Conservation (phyloP, 768 basidiomycete genomes). For the Roridomyces roridus region DNA sequence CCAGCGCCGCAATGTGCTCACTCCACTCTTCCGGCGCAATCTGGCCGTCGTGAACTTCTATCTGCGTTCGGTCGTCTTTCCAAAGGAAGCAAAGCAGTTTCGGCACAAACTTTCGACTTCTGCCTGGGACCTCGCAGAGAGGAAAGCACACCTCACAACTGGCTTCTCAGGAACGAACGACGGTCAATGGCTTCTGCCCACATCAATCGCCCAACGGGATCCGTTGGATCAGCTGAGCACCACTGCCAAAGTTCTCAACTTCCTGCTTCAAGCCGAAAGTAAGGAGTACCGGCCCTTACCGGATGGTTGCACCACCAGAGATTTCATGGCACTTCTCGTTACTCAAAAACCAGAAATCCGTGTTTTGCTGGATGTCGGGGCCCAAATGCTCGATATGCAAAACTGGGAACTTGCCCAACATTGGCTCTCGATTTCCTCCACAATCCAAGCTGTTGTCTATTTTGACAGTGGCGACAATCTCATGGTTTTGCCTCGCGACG, state of each 20-base stretch:
- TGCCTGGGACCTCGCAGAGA: conserved; percentile 47
- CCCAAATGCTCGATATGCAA: conserved; percentile 58
- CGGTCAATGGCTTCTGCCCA: conserved; percentile 43
- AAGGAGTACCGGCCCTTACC: conserved; percentile 33
- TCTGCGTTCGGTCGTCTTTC: conserved; percentile 53
- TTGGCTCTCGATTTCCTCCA: conserved; percentile 42
- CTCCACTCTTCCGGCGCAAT: conserved; percentile 43
- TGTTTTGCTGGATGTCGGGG: conserved; percentile 62
- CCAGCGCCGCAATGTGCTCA: conserved; percentile 33
- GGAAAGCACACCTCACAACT: not conserved
- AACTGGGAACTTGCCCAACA: conserved; percentile 44
- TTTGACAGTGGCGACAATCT: conserved; percentile 44
- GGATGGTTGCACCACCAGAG: conserved; percentile 26
- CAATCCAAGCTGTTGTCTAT: conserved; percentile 48
- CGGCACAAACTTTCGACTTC: conserved; percentile 52
- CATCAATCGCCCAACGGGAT: conserved; percentile 42
- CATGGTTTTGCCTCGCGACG: conserved; percentile 42
- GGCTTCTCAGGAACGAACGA: conserved; percentile 67
- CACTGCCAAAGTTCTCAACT: conserved; percentile 50
- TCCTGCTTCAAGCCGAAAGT: conserved; percentile 48
- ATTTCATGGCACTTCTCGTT: conserved; percentile 40
- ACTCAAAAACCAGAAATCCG: conserved; percentile 42
- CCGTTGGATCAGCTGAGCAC: conserved; percentile 47
- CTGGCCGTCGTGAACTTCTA: conserved; percentile 52
- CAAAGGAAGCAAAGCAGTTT: conserved; percentile 56